Evolutionary conservation across 192 early-diverging fungal species (phyloP).

Genomic region (Coemansia sp.): DNA sequence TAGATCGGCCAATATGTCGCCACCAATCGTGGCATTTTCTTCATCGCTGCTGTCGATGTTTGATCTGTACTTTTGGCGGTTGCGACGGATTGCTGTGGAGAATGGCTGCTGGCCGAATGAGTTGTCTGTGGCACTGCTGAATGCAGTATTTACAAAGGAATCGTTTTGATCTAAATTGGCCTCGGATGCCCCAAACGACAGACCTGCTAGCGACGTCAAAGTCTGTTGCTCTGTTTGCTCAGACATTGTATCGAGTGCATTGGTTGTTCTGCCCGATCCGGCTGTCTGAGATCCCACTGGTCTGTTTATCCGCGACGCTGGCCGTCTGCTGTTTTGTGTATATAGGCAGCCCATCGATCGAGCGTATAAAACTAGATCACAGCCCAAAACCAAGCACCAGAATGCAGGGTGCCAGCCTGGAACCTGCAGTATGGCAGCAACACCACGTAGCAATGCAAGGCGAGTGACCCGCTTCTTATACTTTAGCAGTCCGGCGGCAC

Average conservation of each 20-base stretch:
- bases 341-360: constrained; percentile 11
- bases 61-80: background rate
- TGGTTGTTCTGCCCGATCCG: background rate
- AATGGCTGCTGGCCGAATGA: constrained; percentile 3
- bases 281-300: background rate
- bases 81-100: background rate
- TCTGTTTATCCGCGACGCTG: constrained; percentile 6
- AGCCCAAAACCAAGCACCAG: constrained; percentile 5
- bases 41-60: constrained; percentile 20
- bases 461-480: constrained; percentile 22
- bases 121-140: constrained; percentile 6
- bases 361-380: constrained; percentile 24
- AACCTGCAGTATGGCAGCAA: constrained; percentile 10
- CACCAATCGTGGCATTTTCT: constrained; percentile 9
- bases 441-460: constrained; percentile 16
- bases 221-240: constrained; percentile 10
- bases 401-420: background rate
- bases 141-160: constrained; percentile 11
- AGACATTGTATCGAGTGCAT: background rate
- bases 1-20: constrained; percentile 13
- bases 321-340: constrained; percentile 13
- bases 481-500: constrained; percentile 24
- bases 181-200: constrained; percentile 42
- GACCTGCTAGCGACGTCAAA: constrained; percentile 21
- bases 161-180: constrained; percentile 47